Conservation (phyloP, 2,329 filamentous ascomycete genomes). For the Triangularia verruculosa region DNA sequence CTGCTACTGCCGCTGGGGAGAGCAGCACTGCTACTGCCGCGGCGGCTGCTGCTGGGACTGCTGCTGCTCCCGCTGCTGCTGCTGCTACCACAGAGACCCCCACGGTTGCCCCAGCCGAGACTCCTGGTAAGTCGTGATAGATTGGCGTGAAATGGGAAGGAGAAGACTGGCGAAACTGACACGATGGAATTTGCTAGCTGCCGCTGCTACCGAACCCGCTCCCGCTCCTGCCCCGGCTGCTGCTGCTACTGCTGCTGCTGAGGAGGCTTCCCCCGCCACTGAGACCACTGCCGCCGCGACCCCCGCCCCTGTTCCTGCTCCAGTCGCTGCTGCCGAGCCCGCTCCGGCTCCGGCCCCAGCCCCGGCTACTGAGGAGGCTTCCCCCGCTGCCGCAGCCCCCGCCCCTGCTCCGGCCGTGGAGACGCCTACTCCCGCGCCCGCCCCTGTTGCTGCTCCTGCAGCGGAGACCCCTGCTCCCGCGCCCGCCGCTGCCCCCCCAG, state of each 20-base stretch:
- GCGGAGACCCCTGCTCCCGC: conserved; percentile 11
- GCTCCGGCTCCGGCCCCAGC: conserved; percentile 12
- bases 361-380: too few relatives aligned
- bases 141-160: conserved; percentile 24
- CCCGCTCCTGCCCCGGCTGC: conserved; percentile 29
- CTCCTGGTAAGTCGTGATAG: conserved; percentile 21
- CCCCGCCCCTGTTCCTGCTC: background rate
- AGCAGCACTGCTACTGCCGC: conserved; percentile 31
- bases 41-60: conserved; percentile 24
- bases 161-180: background rate
- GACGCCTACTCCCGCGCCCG: conserved; percentile 15
- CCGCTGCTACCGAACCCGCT: conserved; percentile 24
- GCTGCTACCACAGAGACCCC: conserved; percentile 31
- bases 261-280: conserved; percentile 13
- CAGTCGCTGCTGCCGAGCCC: conserved; percentile 16
- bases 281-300: conserved; percentile 1
- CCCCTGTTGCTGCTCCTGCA: conserved; percentile 6
- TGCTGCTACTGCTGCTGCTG: conserved; percentile 22
- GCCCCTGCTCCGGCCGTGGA: conserved; percentile 22
- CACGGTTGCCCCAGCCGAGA: conserved; percentile 27
- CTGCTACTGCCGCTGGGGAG: conserved; percentile 31
- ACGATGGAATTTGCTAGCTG: too few relatives aligned
- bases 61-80: conserved; percentile 28
- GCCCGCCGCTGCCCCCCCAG: conserved; percentile 9
- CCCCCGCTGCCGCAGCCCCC: too few relatives aligned